Percentiles rank a stretch among this genome's conserved stretches.
Conservation (phyloP, 352 stramenopile species). For the Thalassiosira mediterranea region DNA sequence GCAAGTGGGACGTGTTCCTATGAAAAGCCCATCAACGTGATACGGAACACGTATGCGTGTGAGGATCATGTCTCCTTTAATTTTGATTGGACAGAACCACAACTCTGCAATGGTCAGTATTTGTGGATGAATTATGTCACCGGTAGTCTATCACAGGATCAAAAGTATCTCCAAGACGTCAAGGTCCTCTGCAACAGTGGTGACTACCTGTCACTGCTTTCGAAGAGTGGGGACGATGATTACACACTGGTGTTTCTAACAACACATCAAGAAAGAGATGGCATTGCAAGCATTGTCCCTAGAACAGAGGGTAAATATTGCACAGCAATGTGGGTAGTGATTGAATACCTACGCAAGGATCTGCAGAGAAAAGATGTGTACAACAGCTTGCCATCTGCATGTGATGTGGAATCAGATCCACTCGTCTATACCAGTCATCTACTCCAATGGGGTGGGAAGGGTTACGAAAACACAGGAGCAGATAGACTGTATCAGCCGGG, state of each 20-base stretch:
- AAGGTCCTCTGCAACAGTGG: slow-evolving; percentile 13
- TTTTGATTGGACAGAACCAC: neutral
- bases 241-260: slow-evolving; percentile 11
- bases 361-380: slow-evolving; percentile 2
- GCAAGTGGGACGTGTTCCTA: neutral
- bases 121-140: neutral
- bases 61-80: neutral
- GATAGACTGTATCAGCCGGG: no score
- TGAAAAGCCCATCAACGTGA: neutral
- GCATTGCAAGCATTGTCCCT: slow-evolving; percentile 3
- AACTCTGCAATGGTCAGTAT: neutral
- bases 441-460: no score
- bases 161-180: neutral
- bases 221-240: slow-evolving; percentile 5
- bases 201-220: slow-evolving; percentile 11
- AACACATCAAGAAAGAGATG: neutral
- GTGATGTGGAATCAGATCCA: no score
- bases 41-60: neutral
- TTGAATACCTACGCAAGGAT: slow-evolving; percentile 8
- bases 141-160: neutral
- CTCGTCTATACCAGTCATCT: no score
- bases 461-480: no score
- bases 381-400: slow-evolving; percentile 1
- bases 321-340: slow-evolving; percentile 1
- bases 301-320: neutral